These are phyloP conservation scores for Emergomyces africanus DNA, from an alignment of 2,329 filamentous ascomycete species.

Conservation along the genomic window DNA sequence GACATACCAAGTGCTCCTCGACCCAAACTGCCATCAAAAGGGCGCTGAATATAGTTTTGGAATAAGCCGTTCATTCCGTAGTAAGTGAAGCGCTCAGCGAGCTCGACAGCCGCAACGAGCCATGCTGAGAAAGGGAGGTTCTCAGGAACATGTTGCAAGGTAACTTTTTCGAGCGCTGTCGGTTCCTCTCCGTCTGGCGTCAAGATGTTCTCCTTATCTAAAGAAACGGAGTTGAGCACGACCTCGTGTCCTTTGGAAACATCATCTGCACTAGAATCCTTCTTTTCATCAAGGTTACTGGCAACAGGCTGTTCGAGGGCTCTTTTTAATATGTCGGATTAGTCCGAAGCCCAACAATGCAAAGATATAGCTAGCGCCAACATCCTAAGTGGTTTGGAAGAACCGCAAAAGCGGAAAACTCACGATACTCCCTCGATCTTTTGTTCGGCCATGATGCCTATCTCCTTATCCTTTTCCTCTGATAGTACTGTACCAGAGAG, in stretches of 20 bases:
- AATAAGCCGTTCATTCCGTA: constrained; percentile 43
- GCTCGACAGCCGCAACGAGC: constrained; percentile 44
- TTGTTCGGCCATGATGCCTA: not conserved
- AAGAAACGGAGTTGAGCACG: not conserved
- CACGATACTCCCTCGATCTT: not conserved
- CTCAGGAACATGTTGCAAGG: constrained; percentile 42
- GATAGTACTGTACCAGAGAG: not conserved
- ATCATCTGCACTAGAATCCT: not conserved
- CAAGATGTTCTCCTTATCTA: constrained; percentile 2
- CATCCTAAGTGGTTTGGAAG: not conserved
- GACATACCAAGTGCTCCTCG: constrained; percentile 29
- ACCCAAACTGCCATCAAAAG: constrained; percentile 26
- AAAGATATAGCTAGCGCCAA: not conserved
- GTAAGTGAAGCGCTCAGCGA: constrained; percentile 47
- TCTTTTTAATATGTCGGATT: not conserved
- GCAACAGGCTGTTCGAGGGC: not conserved
- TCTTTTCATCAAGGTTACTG: not conserved
- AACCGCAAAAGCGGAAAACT: not conserved
- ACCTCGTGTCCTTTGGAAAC: not conserved
- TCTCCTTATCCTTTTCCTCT: too few relatives aligned
- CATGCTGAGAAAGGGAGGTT: constrained; percentile 43
- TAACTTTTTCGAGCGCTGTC: constrained; percentile 38
- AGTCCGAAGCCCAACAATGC: not conserved
- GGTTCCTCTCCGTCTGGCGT: constrained; percentile 41
- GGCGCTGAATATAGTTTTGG: constrained; percentile 42